Evolutionary conservation across 176 grass and related monocot species (phyloP), one percentile per base, ranked within the genome.

Genomic region (Hyparrhenia diplandra): DNA sequence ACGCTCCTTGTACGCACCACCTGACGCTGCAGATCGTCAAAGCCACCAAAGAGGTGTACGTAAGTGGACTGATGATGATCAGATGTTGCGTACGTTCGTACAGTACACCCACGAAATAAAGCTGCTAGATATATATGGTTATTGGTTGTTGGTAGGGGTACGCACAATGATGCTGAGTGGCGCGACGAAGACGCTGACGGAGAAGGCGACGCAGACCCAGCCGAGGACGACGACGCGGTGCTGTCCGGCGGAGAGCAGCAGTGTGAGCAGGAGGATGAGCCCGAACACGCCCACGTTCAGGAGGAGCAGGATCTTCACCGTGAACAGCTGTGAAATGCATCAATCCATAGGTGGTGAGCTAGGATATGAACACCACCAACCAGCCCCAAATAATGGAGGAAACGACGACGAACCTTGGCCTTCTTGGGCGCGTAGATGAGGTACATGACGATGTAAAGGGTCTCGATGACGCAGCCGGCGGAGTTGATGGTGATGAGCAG

Each of bases 401-500:
- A n/a, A n/a, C n/a, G n/a, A n/a, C n/a, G n/a, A n/a, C n/a, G n/a
- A n/a, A n/a, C n/a, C n/a, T n/a, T n/a, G 4, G 89, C 80, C 23
- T 65, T 72, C 85, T 89, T 97, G 0, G 91, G 82, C 1, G 91
- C 94, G 76, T 94, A 97, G 27, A 30, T 3, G 57, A 97, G 74
- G 67, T 92, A 97, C 25, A 90, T 18, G 68, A 55, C 69, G 77
- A 94, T 92, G 89, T 94, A 97, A 80, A 92, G 17, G 16, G 85
- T 92, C 91, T 97, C 94, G 51, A 97, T 94, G 60, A 97, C 54
- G 61, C 94, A 97, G 14, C 89, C 94, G 5, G 85, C 84, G 2
- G 80, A 52, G 79, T 97, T 94, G 40, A 92, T 94, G 62, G 91
- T 97, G 85, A 97, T 84, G 66, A 97, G 91, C 5, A 94, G 85